phyloP scores from a whole-genome alignment of 2,329 filamentous ascomycete genomes.

The Pseudogymnoascus sp. region DNA sequence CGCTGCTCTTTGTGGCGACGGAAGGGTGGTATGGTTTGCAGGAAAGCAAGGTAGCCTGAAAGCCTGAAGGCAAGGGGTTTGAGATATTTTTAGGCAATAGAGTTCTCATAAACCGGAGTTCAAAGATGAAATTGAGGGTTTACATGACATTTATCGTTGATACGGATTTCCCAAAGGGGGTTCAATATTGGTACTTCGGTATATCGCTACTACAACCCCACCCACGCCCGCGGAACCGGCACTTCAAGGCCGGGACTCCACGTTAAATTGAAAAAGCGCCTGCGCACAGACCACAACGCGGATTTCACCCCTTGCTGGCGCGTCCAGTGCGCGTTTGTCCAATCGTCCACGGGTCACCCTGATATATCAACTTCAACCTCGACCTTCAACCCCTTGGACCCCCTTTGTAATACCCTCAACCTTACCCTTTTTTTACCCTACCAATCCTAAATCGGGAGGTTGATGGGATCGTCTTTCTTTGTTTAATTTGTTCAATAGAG shows the following conservation, averaged over 20 bases:
- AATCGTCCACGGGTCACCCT: not conserved
- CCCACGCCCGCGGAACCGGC: not conserved
- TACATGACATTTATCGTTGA: not conserved
- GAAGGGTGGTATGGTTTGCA: not conserved
- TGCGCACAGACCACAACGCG: not conserved
- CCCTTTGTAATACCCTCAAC: not conserved
- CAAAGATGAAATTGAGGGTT: not conserved
- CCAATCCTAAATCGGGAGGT: not conserved
- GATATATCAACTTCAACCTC: not conserved
- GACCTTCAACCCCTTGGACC: not conserved
- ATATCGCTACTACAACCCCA: not conserved
- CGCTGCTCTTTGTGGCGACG: not conserved
- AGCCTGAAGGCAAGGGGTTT: not conserved
- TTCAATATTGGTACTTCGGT: not conserved
- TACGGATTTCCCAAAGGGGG: not conserved
- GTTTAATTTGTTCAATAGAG: not conserved
- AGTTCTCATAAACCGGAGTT: not conserved
- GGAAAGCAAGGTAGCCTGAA: not conserved
- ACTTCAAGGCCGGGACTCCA: not conserved
- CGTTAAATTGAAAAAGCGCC: not conserved
- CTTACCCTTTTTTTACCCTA: not conserved
- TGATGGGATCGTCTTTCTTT: not conserved
- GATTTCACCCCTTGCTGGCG: not conserved
- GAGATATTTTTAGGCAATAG: constrained; percentile 5
- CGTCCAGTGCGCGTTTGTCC: not conserved